Percentiles rank a stretch among this genome's conserved stretches.
Evolutionary conservation across 441 rosid genomes (phyloP).

Genomic region (Pelargonium citronellum): DNA sequence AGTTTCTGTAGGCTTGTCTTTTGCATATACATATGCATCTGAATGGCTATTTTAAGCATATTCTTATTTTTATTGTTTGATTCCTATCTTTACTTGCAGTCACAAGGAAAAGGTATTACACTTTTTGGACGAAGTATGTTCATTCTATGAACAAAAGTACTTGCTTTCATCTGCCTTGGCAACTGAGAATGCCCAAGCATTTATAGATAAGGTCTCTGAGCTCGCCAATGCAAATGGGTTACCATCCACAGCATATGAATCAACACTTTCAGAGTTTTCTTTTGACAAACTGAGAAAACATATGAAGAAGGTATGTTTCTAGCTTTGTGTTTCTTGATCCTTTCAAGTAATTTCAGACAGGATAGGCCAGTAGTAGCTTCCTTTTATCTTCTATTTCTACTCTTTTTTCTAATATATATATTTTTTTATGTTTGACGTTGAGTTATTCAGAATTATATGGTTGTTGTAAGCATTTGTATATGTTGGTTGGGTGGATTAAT

Average conservation of each 20-base stretch:
- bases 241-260: constrained; percentile 49
- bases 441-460: not conserved
- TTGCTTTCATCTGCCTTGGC: constrained; percentile 41
- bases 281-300: constrained; percentile 36
- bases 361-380: not conserved
- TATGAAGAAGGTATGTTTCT: constrained; percentile 54
- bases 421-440: not conserved
- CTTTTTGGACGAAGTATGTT: constrained; percentile 72
- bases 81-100: constrained; percentile 43
- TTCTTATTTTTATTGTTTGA: constrained; percentile 10
- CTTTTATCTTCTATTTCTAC: not conserved
- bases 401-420: no score
- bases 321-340: constrained; percentile 11
- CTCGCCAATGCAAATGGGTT: constrained; percentile 66
- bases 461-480: constrained; percentile 3
- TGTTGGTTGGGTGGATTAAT: constrained; percentile 8
- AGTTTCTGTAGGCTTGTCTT: not conserved
- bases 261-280: constrained; percentile 44
- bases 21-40: not conserved
- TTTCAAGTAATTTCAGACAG: not conserved
- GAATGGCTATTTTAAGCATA: not conserved
- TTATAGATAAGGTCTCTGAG: constrained; percentile 58
- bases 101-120: constrained; percentile 59
- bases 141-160: constrained; percentile 61
- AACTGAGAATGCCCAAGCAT: constrained; percentile 42